Base-by-base conservation (phyloP, 768 basidiomycete species). In the Leccinum aurantiacum region DNA sequence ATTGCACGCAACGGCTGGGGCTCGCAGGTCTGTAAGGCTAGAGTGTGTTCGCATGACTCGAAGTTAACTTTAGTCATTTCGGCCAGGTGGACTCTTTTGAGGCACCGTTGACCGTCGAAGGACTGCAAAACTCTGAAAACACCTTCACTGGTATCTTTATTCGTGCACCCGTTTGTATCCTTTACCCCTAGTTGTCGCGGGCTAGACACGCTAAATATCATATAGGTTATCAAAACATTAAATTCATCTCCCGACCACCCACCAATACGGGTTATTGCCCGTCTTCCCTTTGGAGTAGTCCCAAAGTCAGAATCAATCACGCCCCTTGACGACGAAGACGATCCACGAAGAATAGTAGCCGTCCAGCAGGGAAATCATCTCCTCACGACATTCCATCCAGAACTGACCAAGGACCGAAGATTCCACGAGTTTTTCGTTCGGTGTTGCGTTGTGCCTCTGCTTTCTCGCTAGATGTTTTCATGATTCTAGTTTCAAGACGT, bases 1-100 rank as follows among this genome's bases (percentile, higher is more conserved):
- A 87, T 95, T 33, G 87, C 84, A 56, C 82, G 95, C 62, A 98
- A 98, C 66, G 91, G 93, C 4, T 98, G 91, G 85, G 95, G 95
- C n/a, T 85, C 91, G 4, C 93, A 91, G 82, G 94, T 93, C 67
- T 49, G 54, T 54, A 52, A n/a, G 29, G 2, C 22, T 11, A 6
- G 29, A 49, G 31, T 37, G 14, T 49, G 19, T 13, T 29, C n/a
- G 10, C 41, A 25, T 29, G 22, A 10, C 27, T 27, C 8, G 44
- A 31, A 9, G 8, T 33, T 63, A 51, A 59, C 10, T 44, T 33
- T 17, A 10, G 53, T 51, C 47, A 27, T 1, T 10, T 14, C 58
- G 51, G 10, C 52, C 31, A 97, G 88, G 79, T 94, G 4, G 95
- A 96, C 69, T 96, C 93, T 3, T 98, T 98, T 67, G 93, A 95